These are phyloP conservation scores for Thielaviopsis musarum DNA, from an alignment of 2,329 filamentous ascomycete genomes.

Conservation along the genomic window DNA sequence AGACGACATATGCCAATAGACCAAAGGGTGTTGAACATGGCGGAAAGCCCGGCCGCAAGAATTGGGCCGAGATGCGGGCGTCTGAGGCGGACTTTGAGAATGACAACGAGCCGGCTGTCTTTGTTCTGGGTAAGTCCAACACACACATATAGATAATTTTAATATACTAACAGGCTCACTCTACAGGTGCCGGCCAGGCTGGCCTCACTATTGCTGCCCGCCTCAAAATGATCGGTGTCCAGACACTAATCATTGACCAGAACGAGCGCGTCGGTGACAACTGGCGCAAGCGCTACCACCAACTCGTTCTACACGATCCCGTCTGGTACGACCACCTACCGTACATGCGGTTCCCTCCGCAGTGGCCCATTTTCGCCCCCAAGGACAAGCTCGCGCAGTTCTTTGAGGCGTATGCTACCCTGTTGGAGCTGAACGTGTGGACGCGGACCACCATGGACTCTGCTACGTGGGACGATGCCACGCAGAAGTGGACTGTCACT, in stretches of 20 bases:
- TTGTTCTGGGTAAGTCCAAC: slow-evolving; percentile 38
- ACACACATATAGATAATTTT: neutral
- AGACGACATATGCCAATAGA: slow-evolving; percentile 29
- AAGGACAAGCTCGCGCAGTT: slow-evolving; percentile 57
- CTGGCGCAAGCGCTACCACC: slow-evolving; percentile 45
- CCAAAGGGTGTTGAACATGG: slow-evolving; percentile 41
- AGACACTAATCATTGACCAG: slow-evolving; percentile 39
- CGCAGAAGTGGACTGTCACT: slow-evolving; percentile 36
- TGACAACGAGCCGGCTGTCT: slow-evolving; percentile 33
- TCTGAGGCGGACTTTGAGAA: slow-evolving; percentile 30
- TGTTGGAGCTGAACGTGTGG: slow-evolving; percentile 56
- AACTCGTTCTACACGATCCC: slow-evolving; percentile 51
- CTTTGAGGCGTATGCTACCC: slow-evolving; percentile 46
- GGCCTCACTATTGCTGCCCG: slow-evolving; percentile 41
- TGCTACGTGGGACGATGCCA: slow-evolving; percentile 32
- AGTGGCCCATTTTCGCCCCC: slow-evolving; percentile 54
- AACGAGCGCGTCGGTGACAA: slow-evolving; percentile 44
- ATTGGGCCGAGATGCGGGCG: slow-evolving; percentile 40
- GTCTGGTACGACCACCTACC: slow-evolving; percentile 46
- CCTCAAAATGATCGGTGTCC: slow-evolving; percentile 40
- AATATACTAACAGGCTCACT: neutral
- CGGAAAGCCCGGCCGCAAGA: slow-evolving; percentile 31
- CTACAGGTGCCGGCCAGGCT: slow-evolving; percentile 39
- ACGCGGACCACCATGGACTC: slow-evolving; percentile 31
- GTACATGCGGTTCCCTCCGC: slow-evolving; percentile 44